Evolutionary conservation across 495 filamentous ascomycete genomes (phyloP).

Genomic region (Evernia prunastri): DNA sequence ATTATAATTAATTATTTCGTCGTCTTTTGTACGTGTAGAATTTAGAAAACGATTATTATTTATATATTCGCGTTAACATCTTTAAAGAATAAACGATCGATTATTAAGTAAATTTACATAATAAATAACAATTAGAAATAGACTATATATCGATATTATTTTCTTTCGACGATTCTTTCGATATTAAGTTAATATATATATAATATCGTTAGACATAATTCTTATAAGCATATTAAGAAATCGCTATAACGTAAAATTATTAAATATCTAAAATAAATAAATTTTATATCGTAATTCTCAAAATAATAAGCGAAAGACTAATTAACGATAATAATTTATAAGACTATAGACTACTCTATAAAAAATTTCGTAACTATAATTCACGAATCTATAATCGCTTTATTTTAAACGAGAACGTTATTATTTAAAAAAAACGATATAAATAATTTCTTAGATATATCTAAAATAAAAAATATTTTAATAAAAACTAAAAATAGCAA

Average conservation of each 20-base stretch:
- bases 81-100: too few species aligned
- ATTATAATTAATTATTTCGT: too few species aligned
- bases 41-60: too few species aligned
- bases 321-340: neutral
- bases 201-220: neutral
- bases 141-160: neutral
- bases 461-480: neutral
- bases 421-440: neutral
- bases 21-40: too few species aligned
- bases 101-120: neutral
- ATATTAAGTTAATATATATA: too few species aligned
- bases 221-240: neutral
- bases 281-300: neutral
- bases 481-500: neutral
- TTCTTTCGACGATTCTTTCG: neutral
- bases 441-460: neutral
- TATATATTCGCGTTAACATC: too few species aligned
- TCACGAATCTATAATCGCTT: neutral
- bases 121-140: neutral
- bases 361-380: neutral
- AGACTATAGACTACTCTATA: neutral
- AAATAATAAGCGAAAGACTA: neutral
- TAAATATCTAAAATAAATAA: neutral
- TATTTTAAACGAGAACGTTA: neutral
- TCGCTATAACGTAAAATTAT: neutral